Evolutionary conservation across 129 eudicot species (phyloP).

Genomic region (carrot (Daucus carota)): DH1_v3.0 NC_030385.2:32648501-32649000

Average conservation of each 20-base stretch:
- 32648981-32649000: constrained; percentile 42
- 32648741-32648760: too few relatives aligned
- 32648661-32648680: too few relatives aligned
- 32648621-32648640: neutral
- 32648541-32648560: neutral
- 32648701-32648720: neutral
- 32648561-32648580: neutral
- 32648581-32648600: neutral
- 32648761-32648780: too few relatives aligned
- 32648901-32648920: constrained; percentile 6
- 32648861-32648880: neutral
- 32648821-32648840: too few relatives aligned
- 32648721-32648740: too few relatives aligned
- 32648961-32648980: constrained; percentile 44
- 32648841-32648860: too few relatives aligned
- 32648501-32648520: neutral
- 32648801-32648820: too few relatives aligned
- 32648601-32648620: neutral
- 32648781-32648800: too few relatives aligned
- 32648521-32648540: neutral
- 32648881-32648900: neutral
- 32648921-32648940: neutral
- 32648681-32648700: neutral
- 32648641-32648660: too few relatives aligned
- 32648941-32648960: neutral